Percentiles rank a stretch among this genome's conserved stretches.
These are phyloP conservation scores for Monosporozyma yasuniensis DNA, from an alignment of 805 yeast species.

Conservation along the genomic window DNA sequence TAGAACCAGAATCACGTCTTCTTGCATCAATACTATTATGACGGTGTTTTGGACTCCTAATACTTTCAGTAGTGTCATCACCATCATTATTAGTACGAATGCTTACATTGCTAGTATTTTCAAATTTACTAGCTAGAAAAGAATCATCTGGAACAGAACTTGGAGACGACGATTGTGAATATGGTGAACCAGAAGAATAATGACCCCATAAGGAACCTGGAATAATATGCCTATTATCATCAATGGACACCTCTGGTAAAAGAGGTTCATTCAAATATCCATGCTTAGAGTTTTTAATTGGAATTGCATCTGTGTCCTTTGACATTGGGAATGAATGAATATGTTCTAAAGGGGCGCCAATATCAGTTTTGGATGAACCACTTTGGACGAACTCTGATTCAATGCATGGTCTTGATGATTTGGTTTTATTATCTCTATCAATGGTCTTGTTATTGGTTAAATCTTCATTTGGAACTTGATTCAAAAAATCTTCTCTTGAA, in stretches of 20 bases:
- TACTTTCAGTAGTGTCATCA: neutral
- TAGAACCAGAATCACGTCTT: conserved; percentile 34
- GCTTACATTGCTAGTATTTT: neutral
- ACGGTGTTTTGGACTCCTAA: neutral
- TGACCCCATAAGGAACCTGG: conserved; percentile 70
- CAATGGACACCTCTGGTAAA: conserved; percentile 66
- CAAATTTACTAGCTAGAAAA: conserved; percentile 8
- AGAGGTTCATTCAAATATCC: conserved; percentile 30
- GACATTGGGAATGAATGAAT: conserved; percentile 14
- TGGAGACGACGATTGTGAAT: conserved; percentile 34
- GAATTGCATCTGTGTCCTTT: conserved; percentile 6
- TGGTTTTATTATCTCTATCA: conserved; percentile 3
- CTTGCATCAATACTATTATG: neutral
- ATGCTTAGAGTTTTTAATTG: conserved; percentile 1
- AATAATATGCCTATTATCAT: conserved; percentile 86
- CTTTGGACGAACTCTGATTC: conserved; percentile 2
- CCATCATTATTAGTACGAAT: neutral
- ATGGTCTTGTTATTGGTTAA: conserved; percentile 10
- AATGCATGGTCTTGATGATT: neutral
- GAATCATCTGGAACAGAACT: conserved; percentile 28
- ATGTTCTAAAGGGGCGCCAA: conserved; percentile 11
- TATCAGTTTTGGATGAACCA: neutral
- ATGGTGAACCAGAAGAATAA: conserved; percentile 45
- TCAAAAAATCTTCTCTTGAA: conserved; percentile 20
- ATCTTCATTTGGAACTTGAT: conserved; percentile 9